Evolutionary conservation across 768 basidiomycete species (phyloP).

Genomic region (Rhodotorula babjevae): DNA sequence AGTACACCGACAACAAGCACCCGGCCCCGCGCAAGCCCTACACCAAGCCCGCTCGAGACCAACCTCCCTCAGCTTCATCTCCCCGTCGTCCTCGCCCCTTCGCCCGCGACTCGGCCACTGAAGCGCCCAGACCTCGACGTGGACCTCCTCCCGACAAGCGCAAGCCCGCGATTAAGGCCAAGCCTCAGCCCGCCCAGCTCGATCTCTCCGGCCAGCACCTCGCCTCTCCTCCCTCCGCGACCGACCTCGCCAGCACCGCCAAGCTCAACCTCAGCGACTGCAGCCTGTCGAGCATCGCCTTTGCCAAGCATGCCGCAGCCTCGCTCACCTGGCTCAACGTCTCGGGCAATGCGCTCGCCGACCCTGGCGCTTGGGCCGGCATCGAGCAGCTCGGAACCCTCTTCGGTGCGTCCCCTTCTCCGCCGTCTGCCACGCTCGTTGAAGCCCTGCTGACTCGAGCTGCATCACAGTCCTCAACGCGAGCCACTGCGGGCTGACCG

Average conservation of each 20-base stretch:
- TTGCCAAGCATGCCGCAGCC: constrained; percentile 6
- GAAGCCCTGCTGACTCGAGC: background rate
- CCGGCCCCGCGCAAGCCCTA: constrained; percentile 4
- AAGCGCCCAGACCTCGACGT: too few species aligned
- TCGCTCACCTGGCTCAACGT: constrained; percentile 36
- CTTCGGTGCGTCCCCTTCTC: constrained; percentile 13
- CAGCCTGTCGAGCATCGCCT: constrained; percentile 16
- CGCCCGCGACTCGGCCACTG: too few species aligned
- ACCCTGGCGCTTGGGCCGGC: constrained; percentile 24
- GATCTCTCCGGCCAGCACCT: constrained; percentile 7
- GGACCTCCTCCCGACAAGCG: background rate
- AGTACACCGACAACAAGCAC: background rate
- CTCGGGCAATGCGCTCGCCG: constrained; percentile 27
- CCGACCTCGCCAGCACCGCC: background rate
- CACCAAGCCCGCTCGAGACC: background rate
- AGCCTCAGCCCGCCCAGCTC: background rate
- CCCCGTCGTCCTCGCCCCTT: background rate
- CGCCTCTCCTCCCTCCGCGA: background rate
- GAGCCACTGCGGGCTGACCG: constrained; percentile 26
- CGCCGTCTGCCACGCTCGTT: background rate
- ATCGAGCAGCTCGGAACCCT: constrained; percentile 21
- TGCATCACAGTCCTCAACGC: constrained; percentile 33
- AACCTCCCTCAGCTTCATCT: background rate
- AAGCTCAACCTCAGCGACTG: constrained; percentile 33
- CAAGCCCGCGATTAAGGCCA: background rate